Conservation (phyloP, 2,329 filamentous ascomycete species). For the Fusarium agapanthi region DNA sequence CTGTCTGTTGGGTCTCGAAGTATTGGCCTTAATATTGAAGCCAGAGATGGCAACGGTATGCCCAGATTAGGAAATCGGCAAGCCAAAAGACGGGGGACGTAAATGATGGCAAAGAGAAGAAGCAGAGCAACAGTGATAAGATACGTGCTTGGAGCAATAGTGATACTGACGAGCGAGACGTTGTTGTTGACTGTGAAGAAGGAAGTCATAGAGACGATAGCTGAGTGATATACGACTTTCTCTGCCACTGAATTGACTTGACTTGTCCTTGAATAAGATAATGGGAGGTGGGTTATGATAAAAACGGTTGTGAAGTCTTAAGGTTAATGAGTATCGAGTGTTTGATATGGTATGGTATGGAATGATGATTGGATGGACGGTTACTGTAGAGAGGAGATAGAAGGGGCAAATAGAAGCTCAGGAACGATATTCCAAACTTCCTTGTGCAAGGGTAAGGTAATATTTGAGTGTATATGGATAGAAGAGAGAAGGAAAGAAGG, state of each 20-base stretch:
- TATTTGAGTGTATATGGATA: slow-evolving; percentile 1
- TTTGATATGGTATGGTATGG: background rate
- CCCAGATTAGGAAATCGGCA: slow-evolving; percentile 47
- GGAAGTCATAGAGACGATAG: slow-evolving; percentile 60
- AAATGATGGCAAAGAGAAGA: slow-evolving; percentile 62
- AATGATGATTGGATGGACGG: background rate
- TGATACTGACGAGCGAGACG: slow-evolving; percentile 67
- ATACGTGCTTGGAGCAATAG: slow-evolving; percentile 66
- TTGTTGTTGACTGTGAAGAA: slow-evolving; percentile 69
- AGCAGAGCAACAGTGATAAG: slow-evolving; percentile 60
- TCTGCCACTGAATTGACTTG: slow-evolving; percentile 4
- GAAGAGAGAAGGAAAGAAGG: background rate
- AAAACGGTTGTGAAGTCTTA: background rate
- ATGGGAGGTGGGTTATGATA: background rate
- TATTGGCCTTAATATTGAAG: slow-evolving; percentile 31
- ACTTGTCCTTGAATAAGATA: background rate
- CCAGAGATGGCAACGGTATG: slow-evolving; percentile 45
- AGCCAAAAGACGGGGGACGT: slow-evolving; percentile 51
- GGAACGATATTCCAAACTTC: slow-evolving; percentile 17
- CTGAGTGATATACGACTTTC: slow-evolving; percentile 12
- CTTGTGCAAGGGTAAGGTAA: slow-evolving; percentile 31
- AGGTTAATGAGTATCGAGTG: background rate
- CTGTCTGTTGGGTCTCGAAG: slow-evolving; percentile 19
- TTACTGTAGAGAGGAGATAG: background rate
- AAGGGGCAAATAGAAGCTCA: slow-evolving; percentile 19